A percentile compares a stretch with the other conserved stretches of the same genome.
These are phyloP conservation scores for Hypoxylon sp. DNA, from an alignment of 2,329 filamentous ascomycete genomes.

Conservation along the genomic window DNA sequence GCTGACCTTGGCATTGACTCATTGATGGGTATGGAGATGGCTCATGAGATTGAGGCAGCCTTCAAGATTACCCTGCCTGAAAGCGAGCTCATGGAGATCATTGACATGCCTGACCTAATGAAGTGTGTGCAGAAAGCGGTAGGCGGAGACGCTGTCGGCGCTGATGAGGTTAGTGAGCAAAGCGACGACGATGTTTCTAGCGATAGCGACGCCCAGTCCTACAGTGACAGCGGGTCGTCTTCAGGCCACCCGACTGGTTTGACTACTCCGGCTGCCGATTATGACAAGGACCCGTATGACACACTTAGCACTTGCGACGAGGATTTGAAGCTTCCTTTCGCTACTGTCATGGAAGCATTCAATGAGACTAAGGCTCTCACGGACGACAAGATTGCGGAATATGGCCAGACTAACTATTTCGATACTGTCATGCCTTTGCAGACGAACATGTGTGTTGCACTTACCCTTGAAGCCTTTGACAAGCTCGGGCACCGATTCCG, in stretches of 20 bases:
- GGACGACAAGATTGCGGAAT: constrained; percentile 48
- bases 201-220: constrained; percentile 30
- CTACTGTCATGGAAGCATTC: constrained; percentile 51
- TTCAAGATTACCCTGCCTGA: constrained; percentile 56
- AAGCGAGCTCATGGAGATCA: constrained; percentile 53
- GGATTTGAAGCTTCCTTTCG: constrained; percentile 39
- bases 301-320: constrained; percentile 28
- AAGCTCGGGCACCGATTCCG: constrained; percentile 52
- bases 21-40: constrained; percentile 65
- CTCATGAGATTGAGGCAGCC: constrained; percentile 57
- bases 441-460: constrained; percentile 43
- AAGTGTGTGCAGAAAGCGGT: constrained; percentile 45
- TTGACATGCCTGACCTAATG: constrained; percentile 54
- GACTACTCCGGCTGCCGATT: constrained; percentile 36
- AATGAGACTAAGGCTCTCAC: constrained; percentile 51
- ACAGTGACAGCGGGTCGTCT: constrained; percentile 31
- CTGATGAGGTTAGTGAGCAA: constrained; percentile 27
- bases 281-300: constrained; percentile 38
- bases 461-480: constrained; percentile 56
- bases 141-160: constrained; percentile 23
- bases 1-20: constrained; percentile 66
- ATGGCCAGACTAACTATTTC: constrained; percentile 47
- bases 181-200: constrained; percentile 37
- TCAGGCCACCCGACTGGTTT: constrained; percentile 34
- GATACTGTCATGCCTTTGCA: constrained; percentile 50